Base-by-base conservation (phyloP, 2,329 filamentous ascomycete genomes). In the Phialophora tarda region DNA sequence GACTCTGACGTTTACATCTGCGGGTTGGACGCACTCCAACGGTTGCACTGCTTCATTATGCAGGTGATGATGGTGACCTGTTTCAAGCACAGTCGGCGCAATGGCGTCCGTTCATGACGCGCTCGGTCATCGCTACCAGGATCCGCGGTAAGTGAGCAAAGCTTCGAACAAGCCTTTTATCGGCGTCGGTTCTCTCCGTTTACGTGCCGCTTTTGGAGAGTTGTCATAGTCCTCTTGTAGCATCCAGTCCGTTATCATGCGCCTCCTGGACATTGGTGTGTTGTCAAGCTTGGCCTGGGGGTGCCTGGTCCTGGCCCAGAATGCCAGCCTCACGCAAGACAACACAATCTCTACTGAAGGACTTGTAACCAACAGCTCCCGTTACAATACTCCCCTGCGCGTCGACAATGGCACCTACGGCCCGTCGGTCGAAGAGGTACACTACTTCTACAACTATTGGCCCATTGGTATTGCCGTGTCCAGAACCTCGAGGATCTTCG, bases 401-500 rank as follows among this genome's bases (percentile, higher is more conserved):
- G 75, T 79, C 6, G 81, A 84, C 68, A 80, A 80, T 62, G 82
- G 82, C n/a, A 80, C 78, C 2, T 82, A 82, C 55, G 81, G 82
- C 2, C 81, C 81, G 0, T 69, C 74, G 1, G 73, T 84, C 3
- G 82, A 84, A 68, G 81, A 84, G 68, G 78, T 79, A 44, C 81
- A 84, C 69, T 83, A 82, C 71, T 83, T 78, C 71, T 81, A 81
- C 63, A 78, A 79, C 30, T 78, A 82, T 70, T 82, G 78, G 80
- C 80, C 80, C 1, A 81, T 81, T 24, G 80, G 80, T 4, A 77
- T 83, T 7, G 79, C 80, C 17, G 76, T 81, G 1, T 80, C 79
- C 0, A 79, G 75, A 14, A 75, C 74, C 28, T 79, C 79, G n/a
- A 74, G 80, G 10, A 73, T 82, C 44, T 82, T 83, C 67, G 75